Evolutionary conservation across 768 basidiomycete genomes (phyloP).

Genomic region (Lyophyllum decastes): DNA sequence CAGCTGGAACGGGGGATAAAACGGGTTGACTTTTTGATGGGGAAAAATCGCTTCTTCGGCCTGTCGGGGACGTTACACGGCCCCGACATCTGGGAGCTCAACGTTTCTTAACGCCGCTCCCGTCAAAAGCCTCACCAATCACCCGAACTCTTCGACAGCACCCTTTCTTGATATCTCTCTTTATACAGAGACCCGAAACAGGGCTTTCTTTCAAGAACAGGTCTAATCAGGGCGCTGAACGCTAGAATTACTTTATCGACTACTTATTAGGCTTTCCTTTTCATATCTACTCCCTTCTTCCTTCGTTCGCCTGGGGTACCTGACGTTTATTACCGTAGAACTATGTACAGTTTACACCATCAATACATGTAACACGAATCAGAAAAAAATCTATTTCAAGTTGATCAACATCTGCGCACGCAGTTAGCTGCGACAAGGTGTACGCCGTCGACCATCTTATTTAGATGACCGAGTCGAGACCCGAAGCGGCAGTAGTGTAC

Average conservation of each 20-base stretch:
- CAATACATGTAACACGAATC: neutral
- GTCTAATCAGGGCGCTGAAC: neutral
- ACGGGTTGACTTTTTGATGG: constrained; percentile 56
- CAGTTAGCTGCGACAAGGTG: neutral
- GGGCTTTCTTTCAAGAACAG: neutral
- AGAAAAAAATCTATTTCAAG: neutral
- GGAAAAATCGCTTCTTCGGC: constrained; percentile 47
- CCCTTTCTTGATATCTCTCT: neutral
- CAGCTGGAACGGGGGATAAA: constrained; percentile 52
- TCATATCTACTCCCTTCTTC: neutral
- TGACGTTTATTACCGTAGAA: neutral
- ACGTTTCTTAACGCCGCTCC: constrained; percentile 25
- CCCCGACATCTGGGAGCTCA: constrained; percentile 46
- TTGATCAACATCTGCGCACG: neutral
- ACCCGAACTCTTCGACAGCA: neutral
- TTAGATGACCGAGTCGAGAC: too few species aligned
- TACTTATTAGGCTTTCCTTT: constrained; percentile 9
- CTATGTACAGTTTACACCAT: neutral
- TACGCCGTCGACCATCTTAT: neutral
- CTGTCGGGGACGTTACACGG: constrained; percentile 43
- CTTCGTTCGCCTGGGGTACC: neutral
- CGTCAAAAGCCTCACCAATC: neutral
- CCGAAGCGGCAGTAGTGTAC: too few species aligned
- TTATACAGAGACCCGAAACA: neutral
- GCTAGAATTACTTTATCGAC: constrained; percentile 13